These are phyloP conservation scores for Pyrus pyrifolia DNA, from an alignment of 306 rosid species.

Conservation along the genomic window DNA sequence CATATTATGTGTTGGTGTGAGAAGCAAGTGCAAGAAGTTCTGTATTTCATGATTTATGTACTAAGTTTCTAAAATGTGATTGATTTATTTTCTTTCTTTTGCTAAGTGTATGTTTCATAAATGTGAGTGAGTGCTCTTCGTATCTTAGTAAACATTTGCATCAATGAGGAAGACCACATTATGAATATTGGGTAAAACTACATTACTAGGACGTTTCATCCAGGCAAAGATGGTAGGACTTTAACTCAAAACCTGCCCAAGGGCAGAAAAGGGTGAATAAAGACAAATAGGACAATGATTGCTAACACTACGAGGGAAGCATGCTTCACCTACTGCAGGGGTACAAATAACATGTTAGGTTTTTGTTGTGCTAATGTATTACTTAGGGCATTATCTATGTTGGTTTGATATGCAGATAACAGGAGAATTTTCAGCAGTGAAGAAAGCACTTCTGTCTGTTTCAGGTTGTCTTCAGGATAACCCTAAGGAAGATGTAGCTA, in stretches of 20 bases:
- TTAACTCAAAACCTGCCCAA: background rate
- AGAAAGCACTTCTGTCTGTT: constrained; percentile 70
- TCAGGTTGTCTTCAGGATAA: constrained; percentile 57
- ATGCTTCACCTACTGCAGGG: background rate
- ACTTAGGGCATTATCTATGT: constrained; percentile 13
- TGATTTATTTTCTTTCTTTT: background rate
- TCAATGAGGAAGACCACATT: background rate
- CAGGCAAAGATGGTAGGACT: background rate
- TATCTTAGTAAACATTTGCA: background rate
- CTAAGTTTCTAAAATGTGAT: background rate
- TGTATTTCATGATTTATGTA: background rate
- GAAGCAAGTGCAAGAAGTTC: background rate
- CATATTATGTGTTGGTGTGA: background rate
- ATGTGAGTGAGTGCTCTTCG: background rate
- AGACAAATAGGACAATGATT: background rate
- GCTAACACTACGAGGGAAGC: background rate
- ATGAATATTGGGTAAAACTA: background rate
- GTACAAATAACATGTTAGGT: background rate
- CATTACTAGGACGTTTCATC: background rate
- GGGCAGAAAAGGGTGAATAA: background rate
- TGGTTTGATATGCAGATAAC: constrained; percentile 47
- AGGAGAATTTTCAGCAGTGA: constrained; percentile 52
- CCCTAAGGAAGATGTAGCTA: constrained; percentile 34
- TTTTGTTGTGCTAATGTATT: background rate
- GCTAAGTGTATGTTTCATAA: background rate